phyloP scores from a whole-genome alignment of 345 rosid genomes.

The Stellera chamaejasme region DNA sequence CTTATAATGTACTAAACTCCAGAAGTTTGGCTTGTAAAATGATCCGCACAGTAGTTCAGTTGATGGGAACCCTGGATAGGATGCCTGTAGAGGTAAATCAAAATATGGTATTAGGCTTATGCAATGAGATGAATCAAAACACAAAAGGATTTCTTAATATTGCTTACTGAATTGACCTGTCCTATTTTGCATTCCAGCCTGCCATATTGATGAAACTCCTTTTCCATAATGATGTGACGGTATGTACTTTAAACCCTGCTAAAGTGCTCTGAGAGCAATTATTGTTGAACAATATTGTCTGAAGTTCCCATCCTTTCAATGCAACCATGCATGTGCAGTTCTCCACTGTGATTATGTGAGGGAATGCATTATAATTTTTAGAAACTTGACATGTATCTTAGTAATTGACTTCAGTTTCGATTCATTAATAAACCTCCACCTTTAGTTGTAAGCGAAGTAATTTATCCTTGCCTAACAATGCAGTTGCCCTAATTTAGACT shows the following conservation, averaged over 20 bases:
- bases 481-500: no score
- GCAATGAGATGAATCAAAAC: background rate
- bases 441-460: no score
- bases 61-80: slow-evolving; percentile 94
- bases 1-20: slow-evolving; percentile 9
- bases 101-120: slow-evolving; percentile 5
- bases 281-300: background rate
- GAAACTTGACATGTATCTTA: background rate
- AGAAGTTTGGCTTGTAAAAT: slow-evolving; percentile 97
- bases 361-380: background rate
- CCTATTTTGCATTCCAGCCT: slow-evolving; percentile 51
- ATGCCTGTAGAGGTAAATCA: slow-evolving; percentile 84
- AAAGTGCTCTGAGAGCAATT: background rate
- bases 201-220: slow-evolving; percentile 92
- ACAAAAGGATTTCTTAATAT: background rate
- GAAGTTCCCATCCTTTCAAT: background rate
- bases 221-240: slow-evolving; percentile 93
- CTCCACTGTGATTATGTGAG: background rate
- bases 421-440: no score
- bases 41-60: slow-evolving; percentile 84
- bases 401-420: no score
- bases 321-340: background rate
- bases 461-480: no score
- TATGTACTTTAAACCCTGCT: slow-evolving; percentile 28
- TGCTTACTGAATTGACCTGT: slow-evolving; percentile 12